Evolutionary conservation across 1,139 yeast genomes (phyloP).

Genomic region (Geotrichum macrosporum): DNA sequence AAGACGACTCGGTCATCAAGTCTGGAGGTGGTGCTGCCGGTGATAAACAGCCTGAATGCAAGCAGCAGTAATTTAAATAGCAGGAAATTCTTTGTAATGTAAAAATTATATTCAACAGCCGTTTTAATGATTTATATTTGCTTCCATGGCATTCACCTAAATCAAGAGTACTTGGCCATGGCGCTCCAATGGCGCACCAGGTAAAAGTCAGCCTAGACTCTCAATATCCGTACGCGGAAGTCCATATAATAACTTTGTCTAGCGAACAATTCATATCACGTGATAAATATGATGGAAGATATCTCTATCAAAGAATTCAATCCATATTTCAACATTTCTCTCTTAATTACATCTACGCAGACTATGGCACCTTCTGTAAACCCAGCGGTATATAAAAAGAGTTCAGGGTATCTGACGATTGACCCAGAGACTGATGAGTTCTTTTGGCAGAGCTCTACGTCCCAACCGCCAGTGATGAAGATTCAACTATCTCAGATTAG

Average conservation of each 20-base stretch:
- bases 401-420: constrained; percentile 28
- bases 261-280: too few species aligned
- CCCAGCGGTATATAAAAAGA: constrained; percentile 33
- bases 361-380: constrained; percentile 20
- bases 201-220: too few species aligned
- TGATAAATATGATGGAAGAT: too few species aligned
- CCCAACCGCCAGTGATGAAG: constrained; percentile 22
- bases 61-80: constrained; percentile 14
- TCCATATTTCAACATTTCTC: too few species aligned
- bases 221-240: too few species aligned
- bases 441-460: constrained; percentile 27
- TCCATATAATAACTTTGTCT: too few species aligned
- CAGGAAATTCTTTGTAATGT: not conserved
- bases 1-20: constrained; percentile 34
- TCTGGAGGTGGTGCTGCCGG: constrained; percentile 33
- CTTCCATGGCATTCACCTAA: too few species aligned
- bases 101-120: not conserved
- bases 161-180: too few species aligned
- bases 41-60: constrained; percentile 16
- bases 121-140: not conserved
- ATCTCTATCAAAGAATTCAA: too few species aligned
- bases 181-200: too few species aligned
- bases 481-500: constrained; percentile 22
- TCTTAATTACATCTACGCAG: too few species aligned
- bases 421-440: constrained; percentile 25